phyloP scores from a whole-genome alignment of 1,284 basidiomycete genomes.

The Fomitiporia mediterranea region DNA sequence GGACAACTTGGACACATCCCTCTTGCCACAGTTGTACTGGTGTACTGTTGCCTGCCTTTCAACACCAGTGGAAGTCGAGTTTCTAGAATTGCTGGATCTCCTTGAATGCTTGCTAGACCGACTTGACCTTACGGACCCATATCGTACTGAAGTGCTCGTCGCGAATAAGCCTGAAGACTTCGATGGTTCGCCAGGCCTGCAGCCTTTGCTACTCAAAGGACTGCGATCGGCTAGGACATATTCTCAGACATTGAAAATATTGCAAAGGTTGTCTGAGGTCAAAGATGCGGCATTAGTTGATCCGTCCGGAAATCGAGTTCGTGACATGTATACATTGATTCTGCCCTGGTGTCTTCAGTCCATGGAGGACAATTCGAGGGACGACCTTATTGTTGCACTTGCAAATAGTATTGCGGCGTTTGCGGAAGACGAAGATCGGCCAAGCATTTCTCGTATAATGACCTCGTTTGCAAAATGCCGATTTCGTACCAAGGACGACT shows the following conservation, averaged over 20 bases:
- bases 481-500: slow-evolving; percentile 92
- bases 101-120: slow-evolving; percentile 68
- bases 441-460: slow-evolving; percentile 82
- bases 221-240: slow-evolving; percentile 77
- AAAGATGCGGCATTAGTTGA: slow-evolving; percentile 71
- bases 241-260: slow-evolving; percentile 61
- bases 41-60: slow-evolving; percentile 77
- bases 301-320: slow-evolving; percentile 63
- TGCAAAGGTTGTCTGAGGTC: slow-evolving; percentile 63
- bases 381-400: slow-evolving; percentile 62
- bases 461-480: slow-evolving; percentile 83
- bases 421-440: slow-evolving; percentile 67
- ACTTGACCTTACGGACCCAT: slow-evolving; percentile 68
- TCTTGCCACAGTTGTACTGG: slow-evolving; percentile 88
- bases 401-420: slow-evolving; percentile 72
- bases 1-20: slow-evolving; percentile 51
- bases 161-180: slow-evolving; percentile 71
- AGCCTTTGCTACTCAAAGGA: slow-evolving; percentile 75
- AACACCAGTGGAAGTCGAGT: slow-evolving; percentile 83
- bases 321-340: slow-evolving; percentile 78
- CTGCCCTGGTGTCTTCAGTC: slow-evolving; percentile 89
- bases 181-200: slow-evolving; percentile 63
- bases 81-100: slow-evolving; percentile 63
- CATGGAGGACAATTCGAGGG: slow-evolving; percentile 62
- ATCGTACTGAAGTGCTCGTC: slow-evolving; percentile 58